A percentile compares a stretch with the other conserved stretches of the same genome.
phyloP scores from a whole-genome alignment of 2,329 filamentous ascomycete species.

The Cercospora citrullina region DNA sequence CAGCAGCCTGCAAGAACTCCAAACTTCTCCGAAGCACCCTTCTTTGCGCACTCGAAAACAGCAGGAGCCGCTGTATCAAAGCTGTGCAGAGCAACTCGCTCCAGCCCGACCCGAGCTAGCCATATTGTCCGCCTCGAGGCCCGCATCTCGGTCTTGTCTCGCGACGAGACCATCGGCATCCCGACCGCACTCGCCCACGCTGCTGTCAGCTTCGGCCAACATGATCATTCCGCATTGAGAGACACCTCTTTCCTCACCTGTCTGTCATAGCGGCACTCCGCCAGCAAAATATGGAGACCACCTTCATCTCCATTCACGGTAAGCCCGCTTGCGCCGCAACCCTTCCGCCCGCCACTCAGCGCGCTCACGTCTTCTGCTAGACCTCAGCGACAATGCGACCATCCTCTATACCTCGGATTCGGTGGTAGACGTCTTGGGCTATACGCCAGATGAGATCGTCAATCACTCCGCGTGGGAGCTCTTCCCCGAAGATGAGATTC shows the following conservation, averaged over 20 bases:
- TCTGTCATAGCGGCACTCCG: background rate
- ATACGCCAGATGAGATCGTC: slow-evolving; percentile 71
- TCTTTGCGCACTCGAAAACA: background rate
- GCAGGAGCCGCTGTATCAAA: background rate
- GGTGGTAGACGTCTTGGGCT: slow-evolving; percentile 78
- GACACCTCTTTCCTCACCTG: background rate
- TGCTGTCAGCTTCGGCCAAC: background rate
- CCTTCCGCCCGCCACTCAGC: background rate
- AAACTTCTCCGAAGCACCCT: background rate
- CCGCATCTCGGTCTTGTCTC: too few relatives aligned
- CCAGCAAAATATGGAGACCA: slow-evolving; percentile 45
- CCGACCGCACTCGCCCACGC: background rate
- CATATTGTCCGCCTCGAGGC: background rate
- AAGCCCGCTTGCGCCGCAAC: slow-evolving; percentile 42
- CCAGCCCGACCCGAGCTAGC: background rate
- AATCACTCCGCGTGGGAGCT: slow-evolving; percentile 80
- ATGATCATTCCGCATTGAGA: background rate
- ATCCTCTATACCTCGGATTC: slow-evolving; percentile 84
- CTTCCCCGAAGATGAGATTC: slow-evolving; percentile 79
- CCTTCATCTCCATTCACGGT: slow-evolving; percentile 91
- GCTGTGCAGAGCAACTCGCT: background rate
- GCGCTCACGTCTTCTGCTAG: slow-evolving; percentile 45
- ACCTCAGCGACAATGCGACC: slow-evolving; percentile 71
- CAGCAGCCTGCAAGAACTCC: background rate
- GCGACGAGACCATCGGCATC: background rate